phyloP scores from a whole-genome alignment of 495 filamentous ascomycete genomes.

The Pyrenula massariospora region DNA sequence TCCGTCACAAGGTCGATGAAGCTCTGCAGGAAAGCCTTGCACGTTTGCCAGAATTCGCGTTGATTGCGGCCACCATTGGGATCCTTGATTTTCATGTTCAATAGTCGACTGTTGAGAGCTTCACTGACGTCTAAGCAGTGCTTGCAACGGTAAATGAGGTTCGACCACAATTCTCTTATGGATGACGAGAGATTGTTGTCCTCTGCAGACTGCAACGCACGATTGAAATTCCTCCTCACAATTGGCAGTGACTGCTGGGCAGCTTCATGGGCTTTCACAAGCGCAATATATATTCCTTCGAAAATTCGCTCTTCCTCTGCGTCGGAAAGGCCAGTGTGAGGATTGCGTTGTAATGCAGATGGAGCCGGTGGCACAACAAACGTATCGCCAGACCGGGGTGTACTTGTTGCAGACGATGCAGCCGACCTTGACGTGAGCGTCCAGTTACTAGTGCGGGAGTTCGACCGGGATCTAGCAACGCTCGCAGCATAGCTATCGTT shows the following conservation, averaged over 20 bases:
- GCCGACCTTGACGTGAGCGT: constrained; percentile 32
- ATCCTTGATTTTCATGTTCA: constrained; percentile 74
- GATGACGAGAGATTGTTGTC: constrained; percentile 33
- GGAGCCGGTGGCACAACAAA: constrained; percentile 48
- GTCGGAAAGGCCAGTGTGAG: constrained; percentile 45
- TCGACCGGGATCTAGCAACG: neutral
- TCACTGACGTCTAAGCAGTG: constrained; percentile 55
- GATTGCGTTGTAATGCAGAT: constrained; percentile 30
- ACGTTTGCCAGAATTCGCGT: constrained; percentile 70
- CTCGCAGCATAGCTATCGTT: neutral
- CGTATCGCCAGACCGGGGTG: constrained; percentile 68
- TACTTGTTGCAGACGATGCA: constrained; percentile 40
- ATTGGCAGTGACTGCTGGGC: constrained; percentile 54
- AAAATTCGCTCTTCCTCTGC: constrained; percentile 68
- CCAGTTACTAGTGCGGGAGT: neutral
- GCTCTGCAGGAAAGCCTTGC: constrained; percentile 62
- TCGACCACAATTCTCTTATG: constrained; percentile 53
- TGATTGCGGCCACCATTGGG: constrained; percentile 58
- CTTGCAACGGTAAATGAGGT: constrained; percentile 53
- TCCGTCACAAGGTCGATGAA: constrained; percentile 63
- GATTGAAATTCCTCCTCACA: constrained; percentile 49
- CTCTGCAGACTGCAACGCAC: constrained; percentile 32
- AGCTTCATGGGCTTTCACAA: constrained; percentile 54
- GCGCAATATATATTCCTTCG: constrained; percentile 64
- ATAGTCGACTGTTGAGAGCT: constrained; percentile 55